phyloP scores from a whole-genome alignment of 805 yeast genomes.

The Candida palmyrensis region DNA sequence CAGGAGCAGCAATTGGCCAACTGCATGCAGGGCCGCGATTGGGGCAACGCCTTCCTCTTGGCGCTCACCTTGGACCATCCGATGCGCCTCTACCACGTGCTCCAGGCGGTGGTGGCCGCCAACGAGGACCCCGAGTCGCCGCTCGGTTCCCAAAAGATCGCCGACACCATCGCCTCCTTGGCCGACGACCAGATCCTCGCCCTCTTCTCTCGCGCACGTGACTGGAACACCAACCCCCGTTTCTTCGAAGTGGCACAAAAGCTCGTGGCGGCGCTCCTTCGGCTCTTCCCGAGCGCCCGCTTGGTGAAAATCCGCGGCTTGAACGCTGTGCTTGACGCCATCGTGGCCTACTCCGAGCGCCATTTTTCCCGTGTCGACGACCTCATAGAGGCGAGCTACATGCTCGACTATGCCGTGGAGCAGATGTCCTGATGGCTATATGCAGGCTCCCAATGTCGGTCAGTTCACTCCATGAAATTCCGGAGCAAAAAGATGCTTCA shows the following conservation, averaged over 20 bases:
- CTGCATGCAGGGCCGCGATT: constrained; percentile 63
- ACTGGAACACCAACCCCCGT: constrained; percentile 90
- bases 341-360: constrained; percentile 84
- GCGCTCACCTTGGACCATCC: constrained; percentile 90
- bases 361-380: constrained; percentile 76
- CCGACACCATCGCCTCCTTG: constrained; percentile 53
- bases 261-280: constrained; percentile 60
- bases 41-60: constrained; percentile 83
- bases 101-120: constrained; percentile 55
- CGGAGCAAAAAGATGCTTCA: too few relatives aligned
- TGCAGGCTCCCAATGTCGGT: too few relatives aligned
- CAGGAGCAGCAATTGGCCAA: constrained; percentile 85
- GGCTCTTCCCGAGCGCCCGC: constrained; percentile 47
- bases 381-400: constrained; percentile 77
- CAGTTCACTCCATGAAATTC: too few relatives aligned
- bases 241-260: constrained; percentile 79
- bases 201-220: constrained; percentile 73
- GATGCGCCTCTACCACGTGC: constrained; percentile 75
- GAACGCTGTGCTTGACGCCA: constrained; percentile 62
- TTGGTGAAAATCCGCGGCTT: constrained; percentile 65
- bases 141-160: constrained; percentile 58
- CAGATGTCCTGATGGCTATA: too few relatives aligned
- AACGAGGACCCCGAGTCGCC: constrained; percentile 44
- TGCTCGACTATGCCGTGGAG: constrained; percentile 77
- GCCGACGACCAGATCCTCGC: constrained; percentile 53